Base-by-base conservation (phyloP, 768 basidiomycete species). In the Scleroderma citrinum region DNA sequence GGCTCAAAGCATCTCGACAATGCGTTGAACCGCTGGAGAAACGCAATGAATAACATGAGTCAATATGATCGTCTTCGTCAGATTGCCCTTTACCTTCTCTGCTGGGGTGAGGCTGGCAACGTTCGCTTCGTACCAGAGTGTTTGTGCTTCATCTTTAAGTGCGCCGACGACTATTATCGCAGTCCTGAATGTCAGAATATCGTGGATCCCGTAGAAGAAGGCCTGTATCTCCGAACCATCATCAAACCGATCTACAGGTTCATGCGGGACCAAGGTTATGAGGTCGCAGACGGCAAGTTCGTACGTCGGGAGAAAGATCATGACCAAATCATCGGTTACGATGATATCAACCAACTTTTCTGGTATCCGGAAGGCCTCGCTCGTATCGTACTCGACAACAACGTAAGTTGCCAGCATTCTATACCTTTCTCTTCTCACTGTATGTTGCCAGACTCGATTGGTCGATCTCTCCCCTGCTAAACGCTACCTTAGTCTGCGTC, bases 61-160 rank as follows among this genome's bases (percentile, higher is more conserved):
- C 91, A 96, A 63, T 99, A 99, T 69, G 96, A 99, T 65, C 85
- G 94, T 61, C 79, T 98, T 36, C 86, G 96, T 13, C 96, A 99
- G 68, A 82, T 99, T 53, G 94, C 96, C 3, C 83, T 99, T 36
- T 99, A 85, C 66, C 79, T 99, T 45, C 79, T 99, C 39, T 96
- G 93, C 65, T 99, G 96, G 96, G 96, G 94, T 47, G 96, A 99
- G 70, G 96, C 85, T 0, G 94, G 92, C 46, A 96, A 98, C 62
- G 89, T 99, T 44, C 86, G 96, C 53, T 98, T 98, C 70, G 86
- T 92, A 19, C 94, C 96, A 11, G 96, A 99, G 64, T 91, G 88
- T 59, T 71, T 99, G 41, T 97, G 95, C 75, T 99, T 98, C 79
- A 95, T 99, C 63, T 98, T 98, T 85, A 99, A 99, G 71, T 99